Conservation (phyloP, 176 grass and related monocot species). For the Melocanna baccifera region DNA sequence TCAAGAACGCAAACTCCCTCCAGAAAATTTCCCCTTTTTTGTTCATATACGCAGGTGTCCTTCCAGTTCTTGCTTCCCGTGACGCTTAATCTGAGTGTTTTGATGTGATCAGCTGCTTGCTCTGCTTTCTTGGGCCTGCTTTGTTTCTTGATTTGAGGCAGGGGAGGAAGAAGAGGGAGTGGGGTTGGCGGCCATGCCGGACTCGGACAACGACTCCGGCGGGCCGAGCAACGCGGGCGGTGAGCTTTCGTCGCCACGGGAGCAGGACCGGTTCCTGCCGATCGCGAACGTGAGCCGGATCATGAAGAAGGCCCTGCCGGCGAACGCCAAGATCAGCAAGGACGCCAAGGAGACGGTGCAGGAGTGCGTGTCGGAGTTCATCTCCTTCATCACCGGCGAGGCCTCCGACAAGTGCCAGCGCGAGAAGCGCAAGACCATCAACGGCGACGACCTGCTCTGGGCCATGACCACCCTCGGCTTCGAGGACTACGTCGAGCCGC, state of each 20-base stretch:
- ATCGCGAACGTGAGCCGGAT: conserved; percentile 98
- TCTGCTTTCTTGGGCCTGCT: conserved; percentile 8
- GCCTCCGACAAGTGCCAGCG: conserved; percentile 98
- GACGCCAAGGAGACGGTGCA: conserved; percentile 99
- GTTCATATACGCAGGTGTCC: neutral
- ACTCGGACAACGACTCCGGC: conserved; percentile 90
- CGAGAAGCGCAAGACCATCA: conserved; percentile 99
- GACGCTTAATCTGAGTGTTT: neutral
- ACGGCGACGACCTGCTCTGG: conserved; percentile 98
- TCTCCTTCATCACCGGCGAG: conserved; percentile 98
- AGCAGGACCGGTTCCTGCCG: conserved; percentile 94
- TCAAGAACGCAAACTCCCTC: neutral
- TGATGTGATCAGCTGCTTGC: neutral
- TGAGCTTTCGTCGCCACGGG: conserved; percentile 52
- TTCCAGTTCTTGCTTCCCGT: neutral
- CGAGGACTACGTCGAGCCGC: conserved; percentile 92
- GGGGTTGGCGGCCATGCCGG: conserved; percentile 43
- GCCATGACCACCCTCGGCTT: conserved; percentile 96
- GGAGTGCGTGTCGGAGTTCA: conserved; percentile 99
- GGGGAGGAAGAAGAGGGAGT: neutral
- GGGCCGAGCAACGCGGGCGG: conserved; percentile 54
- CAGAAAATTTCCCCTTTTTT: neutral
- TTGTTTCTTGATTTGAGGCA: conserved; percentile 27
- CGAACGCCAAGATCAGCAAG: conserved; percentile 98
- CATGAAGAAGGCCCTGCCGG: conserved; percentile 97